phyloP scores from a whole-genome alignment of 495 filamentous ascomycete genomes.

The Podospora anserina region DNA sequence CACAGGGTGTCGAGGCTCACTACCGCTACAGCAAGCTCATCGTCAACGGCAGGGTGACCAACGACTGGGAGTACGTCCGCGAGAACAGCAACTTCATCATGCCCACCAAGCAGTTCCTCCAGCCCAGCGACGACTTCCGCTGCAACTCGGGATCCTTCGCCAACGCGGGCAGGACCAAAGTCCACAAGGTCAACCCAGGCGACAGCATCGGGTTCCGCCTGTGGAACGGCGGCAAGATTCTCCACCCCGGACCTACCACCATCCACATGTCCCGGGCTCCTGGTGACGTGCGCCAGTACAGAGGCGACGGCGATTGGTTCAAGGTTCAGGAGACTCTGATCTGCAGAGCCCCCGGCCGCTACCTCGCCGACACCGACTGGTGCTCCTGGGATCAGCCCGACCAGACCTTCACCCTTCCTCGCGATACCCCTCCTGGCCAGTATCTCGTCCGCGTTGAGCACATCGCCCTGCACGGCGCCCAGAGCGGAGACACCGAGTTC shows the following conservation, averaged over 20 bases:
- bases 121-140: conserved; percentile 32
- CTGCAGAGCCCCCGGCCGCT: conserved; percentile 8
- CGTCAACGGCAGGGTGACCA: conserved; percentile 17
- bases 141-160: conserved; percentile 28
- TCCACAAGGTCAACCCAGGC: conserved; percentile 19
- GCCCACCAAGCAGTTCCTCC: conserved; percentile 30
- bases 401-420: conserved; percentile 38
- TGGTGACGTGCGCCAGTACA: conserved; percentile 30
- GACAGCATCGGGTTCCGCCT: conserved; percentile 35
- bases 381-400: conserved; percentile 26
- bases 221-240: conserved; percentile 27
- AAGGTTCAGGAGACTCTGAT: conserved; percentile 40
- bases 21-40: conserved; percentile 22
- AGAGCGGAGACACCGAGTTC: conserved; percentile 46
- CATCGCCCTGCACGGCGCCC: conserved; percentile 48
- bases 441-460: conserved; percentile 51
- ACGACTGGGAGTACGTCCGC: conserved; percentile 23
- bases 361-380: conserved; percentile 28
- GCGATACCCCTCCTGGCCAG: conserved; percentile 41
- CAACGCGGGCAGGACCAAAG: conserved; percentile 20
- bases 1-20: conserved; percentile 14
- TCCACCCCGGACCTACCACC: conserved; percentile 32
- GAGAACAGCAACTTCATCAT: conserved; percentile 21
- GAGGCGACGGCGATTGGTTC: conserved; percentile 38
- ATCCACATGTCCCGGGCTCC: conserved; percentile 39